Percentiles rank a stretch among this genome's conserved stretches.
phyloP scores from a whole-genome alignment of 2,329 filamentous ascomycete species.

The Trichoderma cornu-damae region DNA sequence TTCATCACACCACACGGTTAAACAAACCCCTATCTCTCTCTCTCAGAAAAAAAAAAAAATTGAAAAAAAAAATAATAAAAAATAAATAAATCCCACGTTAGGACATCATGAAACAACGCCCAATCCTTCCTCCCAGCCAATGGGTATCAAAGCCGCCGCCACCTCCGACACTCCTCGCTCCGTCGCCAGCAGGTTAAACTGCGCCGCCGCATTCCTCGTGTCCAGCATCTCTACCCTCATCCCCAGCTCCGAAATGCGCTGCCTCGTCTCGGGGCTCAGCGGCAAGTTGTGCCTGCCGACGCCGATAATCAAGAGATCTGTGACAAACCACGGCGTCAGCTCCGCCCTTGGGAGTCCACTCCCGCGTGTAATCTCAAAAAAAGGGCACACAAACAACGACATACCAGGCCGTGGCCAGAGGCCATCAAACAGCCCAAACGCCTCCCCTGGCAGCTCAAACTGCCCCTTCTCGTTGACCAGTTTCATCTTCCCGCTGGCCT shows the following conservation, averaged over 20 bases:
- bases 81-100: not conserved
- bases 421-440: constrained; percentile 69
- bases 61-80: no score
- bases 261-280: constrained; percentile 68
- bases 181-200: constrained; percentile 93
- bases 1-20: no score
- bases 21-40: no score
- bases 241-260: constrained; percentile 68
- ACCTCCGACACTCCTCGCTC: constrained; percentile 82
- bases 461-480: constrained; percentile 74
- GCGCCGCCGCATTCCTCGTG: constrained; percentile 86
- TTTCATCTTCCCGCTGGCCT: constrained; percentile 39
- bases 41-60: no score
- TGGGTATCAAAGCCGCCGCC: constrained; percentile 79
- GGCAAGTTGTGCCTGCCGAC: constrained; percentile 71
- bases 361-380: not conserved
- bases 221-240: constrained; percentile 85
- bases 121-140: constrained; percentile 67
- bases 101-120: constrained; percentile 8
- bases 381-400: constrained; percentile 25
- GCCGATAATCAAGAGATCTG: constrained; percentile 86
- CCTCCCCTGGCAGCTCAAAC: constrained; percentile 66
- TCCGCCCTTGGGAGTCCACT: not conserved
- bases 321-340: not conserved
- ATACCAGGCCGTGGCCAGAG: constrained; percentile 86